phyloP scores from a whole-genome alignment of 768 basidiomycete genomes.

The Aureoboletus auriporus region DNA sequence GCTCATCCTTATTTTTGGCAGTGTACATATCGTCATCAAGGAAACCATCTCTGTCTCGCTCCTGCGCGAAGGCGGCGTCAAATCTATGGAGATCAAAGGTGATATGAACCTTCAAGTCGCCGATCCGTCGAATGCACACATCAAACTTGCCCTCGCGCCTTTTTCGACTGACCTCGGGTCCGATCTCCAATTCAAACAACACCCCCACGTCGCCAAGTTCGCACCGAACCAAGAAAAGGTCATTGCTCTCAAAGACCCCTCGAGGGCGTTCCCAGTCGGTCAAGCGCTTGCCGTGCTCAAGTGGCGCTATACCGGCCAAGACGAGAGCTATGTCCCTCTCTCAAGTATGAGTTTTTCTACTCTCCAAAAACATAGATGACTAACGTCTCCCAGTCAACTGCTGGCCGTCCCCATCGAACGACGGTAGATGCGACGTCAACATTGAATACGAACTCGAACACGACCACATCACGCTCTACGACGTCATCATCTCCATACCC shows the following conservation, averaged over 20 bases:
- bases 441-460: slow-evolving; percentile 97
- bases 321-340: slow-evolving; percentile 88
- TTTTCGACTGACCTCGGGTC: slow-evolving; percentile 56
- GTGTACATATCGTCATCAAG: slow-evolving; percentile 82
- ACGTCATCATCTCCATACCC: slow-evolving; percentile 87
- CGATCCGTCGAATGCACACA: slow-evolving; percentile 66
- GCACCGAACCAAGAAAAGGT: slow-evolving; percentile 59
- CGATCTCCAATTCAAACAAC: slow-evolving; percentile 92
- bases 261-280: slow-evolving; percentile 81
- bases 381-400: slow-evolving; percentile 70
- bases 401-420: slow-evolving; percentile 91
- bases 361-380: no score
- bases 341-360: slow-evolving; percentile 51
- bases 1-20: slow-evolving; percentile 26
- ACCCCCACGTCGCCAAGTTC: slow-evolving; percentile 91
- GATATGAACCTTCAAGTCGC: slow-evolving; percentile 90
- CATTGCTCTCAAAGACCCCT: slow-evolving; percentile 80
- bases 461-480: slow-evolving; percentile 70
- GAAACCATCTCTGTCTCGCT: slow-evolving; percentile 80
- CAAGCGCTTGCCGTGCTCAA: slow-evolving; percentile 85
- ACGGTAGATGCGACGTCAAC: slow-evolving; percentile 91
- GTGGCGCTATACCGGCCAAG: slow-evolving; percentile 88
- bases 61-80: slow-evolving; percentile 86
- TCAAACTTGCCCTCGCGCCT: slow-evolving; percentile 63
- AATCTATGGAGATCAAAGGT: slow-evolving; percentile 88